Evolutionary conservation across 2,329 filamentous ascomycete genomes (phyloP), one percentile per base, ranked within the genome.

Genomic region (Fusarium stilboides): DNA sequence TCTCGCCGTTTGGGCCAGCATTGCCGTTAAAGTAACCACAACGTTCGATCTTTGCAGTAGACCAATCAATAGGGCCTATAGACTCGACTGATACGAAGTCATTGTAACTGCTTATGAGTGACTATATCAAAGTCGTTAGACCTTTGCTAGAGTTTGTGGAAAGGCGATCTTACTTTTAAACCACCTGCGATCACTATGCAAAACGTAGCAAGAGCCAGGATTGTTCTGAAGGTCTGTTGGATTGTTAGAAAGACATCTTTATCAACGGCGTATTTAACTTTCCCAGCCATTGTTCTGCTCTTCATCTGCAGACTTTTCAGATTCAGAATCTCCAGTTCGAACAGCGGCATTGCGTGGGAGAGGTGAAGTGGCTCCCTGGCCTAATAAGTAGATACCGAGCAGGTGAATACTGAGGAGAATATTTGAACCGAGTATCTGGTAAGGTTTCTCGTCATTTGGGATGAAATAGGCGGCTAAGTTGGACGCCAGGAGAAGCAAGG

Each of bases 211-310:
- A 31, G 8, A 6, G 24, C 20, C 51, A 44, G 15, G n/a, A 12
- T n/a, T 13, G 22, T 44, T 5, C 49, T 22, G 36, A 20, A 36
- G 15, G 49, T 26, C 51, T 54, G 6, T 0, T 10, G 6, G 6
- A 2, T 3, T 22, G 51, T 10, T 2, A 49, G 0, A 1, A 0
- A 0, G 5, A 5, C 17, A 1, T 1, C 1, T 8, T 1, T 1
- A 28, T n/a, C 10, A 8, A 6, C 4, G 2, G 3, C 3, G 5
- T 10, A 9, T 14, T 8, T 10, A 31, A 20, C 42, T n/a, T 31
- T 5, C 28, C 10, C 28, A 12, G 5, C 47, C 31, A n/a, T 28
- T 6, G n/a, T 3, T 42, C 1, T 13, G 4, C n/a, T 33, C 33
- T 20, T 53, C 15, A 2, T 15, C 37, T 3, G 22, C 19, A 2